Conservation (phyloP, 192 early-diverging fungal genomes). For the Chytriomyces sp. region DNA sequence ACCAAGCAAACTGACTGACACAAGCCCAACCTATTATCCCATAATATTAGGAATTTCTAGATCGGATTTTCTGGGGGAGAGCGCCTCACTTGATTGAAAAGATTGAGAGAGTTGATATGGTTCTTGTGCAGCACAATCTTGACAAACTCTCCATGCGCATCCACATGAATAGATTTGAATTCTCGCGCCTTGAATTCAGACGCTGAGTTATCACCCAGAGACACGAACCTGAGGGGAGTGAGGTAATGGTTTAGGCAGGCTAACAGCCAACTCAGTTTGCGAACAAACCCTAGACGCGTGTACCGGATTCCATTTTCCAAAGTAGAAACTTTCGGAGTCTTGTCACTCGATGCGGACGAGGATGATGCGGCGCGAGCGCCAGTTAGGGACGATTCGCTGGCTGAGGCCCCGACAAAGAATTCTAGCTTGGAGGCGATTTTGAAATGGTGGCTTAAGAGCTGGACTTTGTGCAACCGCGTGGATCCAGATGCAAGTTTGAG, state of each 20-base stretch:
- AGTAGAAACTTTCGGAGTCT: no score
- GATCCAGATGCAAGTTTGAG: constrained; percentile 56
- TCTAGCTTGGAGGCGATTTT: constrained; percentile 75
- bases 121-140: constrained; percentile 70
- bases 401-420: constrained; percentile 64
- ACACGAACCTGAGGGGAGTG: constrained; percentile 55
- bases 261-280: neutral
- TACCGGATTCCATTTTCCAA: constrained; percentile 14
- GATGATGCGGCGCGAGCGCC: no score
- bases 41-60: neutral
- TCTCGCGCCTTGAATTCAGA: constrained; percentile 70
- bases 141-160: constrained; percentile 67
- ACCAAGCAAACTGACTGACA: constrained; percentile 65
- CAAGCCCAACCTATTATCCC: constrained; percentile 57
- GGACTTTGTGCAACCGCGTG: constrained; percentile 65
- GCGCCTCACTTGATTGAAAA: constrained; percentile 77
- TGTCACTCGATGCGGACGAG: neutral
- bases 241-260: constrained; percentile 3
- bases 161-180: constrained; percentile 74
- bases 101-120: constrained; percentile 71
- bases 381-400: neutral
- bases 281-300: constrained; percentile 23
- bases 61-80: no score
- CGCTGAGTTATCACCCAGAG: constrained; percentile 63
- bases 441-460: constrained; percentile 77